These are phyloP conservation scores for Thermothelomyces thermophilus DNA, from an alignment of 2,329 filamentous ascomycete genomes.

Conservation along the genomic window DNA sequence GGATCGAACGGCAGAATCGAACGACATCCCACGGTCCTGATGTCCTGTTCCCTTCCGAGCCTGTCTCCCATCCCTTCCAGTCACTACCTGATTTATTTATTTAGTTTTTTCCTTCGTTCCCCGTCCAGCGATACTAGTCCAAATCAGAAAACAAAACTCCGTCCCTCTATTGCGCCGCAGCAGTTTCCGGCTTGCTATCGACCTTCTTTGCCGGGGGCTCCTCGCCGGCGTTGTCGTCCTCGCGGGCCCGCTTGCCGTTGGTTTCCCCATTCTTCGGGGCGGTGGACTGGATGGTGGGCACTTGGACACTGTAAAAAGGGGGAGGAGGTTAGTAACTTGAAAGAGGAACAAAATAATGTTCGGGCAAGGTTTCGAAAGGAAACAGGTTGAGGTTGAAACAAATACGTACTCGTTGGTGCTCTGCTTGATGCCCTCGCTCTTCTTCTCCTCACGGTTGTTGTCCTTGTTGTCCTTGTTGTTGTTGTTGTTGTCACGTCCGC, in stretches of 20 bases:
- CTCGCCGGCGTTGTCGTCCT: conserved; percentile 39
- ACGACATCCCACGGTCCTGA: not conserved
- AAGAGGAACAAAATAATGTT: not conserved
- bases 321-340: conserved; percentile 17
- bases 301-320: conserved; percentile 29
- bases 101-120: not conserved
- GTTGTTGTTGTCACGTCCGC: conserved; percentile 21
- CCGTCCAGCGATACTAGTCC: not conserved
- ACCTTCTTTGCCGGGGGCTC: conserved; percentile 56
- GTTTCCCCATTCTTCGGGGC: conserved; percentile 26
- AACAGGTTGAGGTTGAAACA: not conserved
- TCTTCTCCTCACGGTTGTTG: conserved; percentile 25
- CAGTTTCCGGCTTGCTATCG: conserved; percentile 41
- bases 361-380: too few relatives aligned
- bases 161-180: conserved; percentile 17
- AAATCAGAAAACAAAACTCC: not conserved
- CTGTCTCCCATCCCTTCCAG: not conserved
- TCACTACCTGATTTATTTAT: not conserved
- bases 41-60: too few relatives aligned
- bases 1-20: too few relatives aligned
- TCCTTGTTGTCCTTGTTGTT: conserved; percentile 27
- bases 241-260: conserved; percentile 50
- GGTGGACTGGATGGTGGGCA: conserved; percentile 41
- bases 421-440: conserved; percentile 27
- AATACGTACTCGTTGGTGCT: conserved; percentile 32